Base-by-base conservation (phyloP, 2,329 filamentous ascomycete species). In the Cytospora schulzeri region DNA sequence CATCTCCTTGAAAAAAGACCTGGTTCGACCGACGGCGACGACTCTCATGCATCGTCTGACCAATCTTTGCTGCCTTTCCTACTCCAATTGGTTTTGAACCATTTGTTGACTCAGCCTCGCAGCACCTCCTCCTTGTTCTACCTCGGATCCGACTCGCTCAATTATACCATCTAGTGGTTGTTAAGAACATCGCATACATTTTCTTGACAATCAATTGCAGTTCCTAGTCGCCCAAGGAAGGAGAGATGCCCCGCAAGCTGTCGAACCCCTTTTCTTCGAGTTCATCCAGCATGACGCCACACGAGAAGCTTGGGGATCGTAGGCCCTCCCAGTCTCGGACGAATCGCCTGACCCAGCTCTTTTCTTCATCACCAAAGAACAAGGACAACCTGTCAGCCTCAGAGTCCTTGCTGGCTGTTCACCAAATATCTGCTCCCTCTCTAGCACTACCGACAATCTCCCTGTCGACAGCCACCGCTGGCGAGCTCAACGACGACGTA, bases 401-500 rank as follows among this genome's bases (percentile, higher is more conserved):
- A 73, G 87, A 91, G 71, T 84, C 88, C 66, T 84, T 92, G 56
- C 83, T 90, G 73, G 82, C 85, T 66, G 86, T 88, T 73, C 86
- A 91, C 74, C 86, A 87, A 67, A 89, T 92, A 72, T 88, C 87
- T 68, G 85, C 87, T 64, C 84, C 92, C 51, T 89, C 90, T 65
- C 80, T 93, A 68, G 91, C 92, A 56, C 81, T 97, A 71, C 94
- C 94, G 48, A 94, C 90, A 61, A 97, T 98, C 73, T 97, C 92
- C 51, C 84, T 98, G 64, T 97, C 94, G 15, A 93, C 92, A 51
- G 92, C 92, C 57, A 91, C 88, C 33, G 90, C 87, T 68, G 91
- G 91, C 71, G 85, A 95, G 82, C 78, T 77, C 62, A 85, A 88
- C 75, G 89, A 87, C 76, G 90, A 96, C 71, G 85, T 90, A 71